Base-by-base conservation (phyloP, 768 basidiomycete genomes). In the Calocera cornea region DNA sequence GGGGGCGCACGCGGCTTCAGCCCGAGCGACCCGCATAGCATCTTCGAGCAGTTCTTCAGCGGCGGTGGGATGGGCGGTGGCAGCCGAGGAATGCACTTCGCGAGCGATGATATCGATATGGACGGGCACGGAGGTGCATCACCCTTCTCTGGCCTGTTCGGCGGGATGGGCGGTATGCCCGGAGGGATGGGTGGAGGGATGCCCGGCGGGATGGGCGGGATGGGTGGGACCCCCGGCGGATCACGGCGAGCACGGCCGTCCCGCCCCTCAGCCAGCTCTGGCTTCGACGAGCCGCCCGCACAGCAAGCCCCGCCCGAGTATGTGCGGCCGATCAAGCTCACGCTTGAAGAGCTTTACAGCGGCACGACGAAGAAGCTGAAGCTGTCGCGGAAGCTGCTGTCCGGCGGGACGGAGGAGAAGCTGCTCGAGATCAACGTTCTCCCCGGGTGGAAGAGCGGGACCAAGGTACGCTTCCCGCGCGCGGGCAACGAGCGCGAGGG, bases 371-470 rank as follows among this genome's bases (percentile, higher is more conserved):
- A 97, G 77, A 90, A 86, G 72, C 83, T 99, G 65, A 94, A 92
- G 76, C 85, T 98, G 67, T 86, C 87, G 7, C 86, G 94, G 65
- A 83, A 83, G 71, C 77, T 88, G 50, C 76, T 87, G n/a, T 80
- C 83, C 65, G 92, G 95, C 0, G 77, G 80, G 19, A 86, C 86
- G 19, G 92, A 97, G 76, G 91, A 94, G 70, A 92, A 90, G 75
- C 84, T 91, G 5, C 84, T 92, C 65, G 91, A 92, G 72, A 87
- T 92, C 72, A 72, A 76, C 64, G 76, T 80, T 69, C 76, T 79
- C 70, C 92, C 95, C 0, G 95, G 95, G 0, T 98, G 94, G 94
- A 97, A 97, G 82, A 85, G 85, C 69, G 95, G 95, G 0, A 97
- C 95, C 19, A 97, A 95, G 78, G 83, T 98, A 68, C 86, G 91